Conservation (phyloP, 305 asterid species). For the Fraxinus baroniana region DNA sequence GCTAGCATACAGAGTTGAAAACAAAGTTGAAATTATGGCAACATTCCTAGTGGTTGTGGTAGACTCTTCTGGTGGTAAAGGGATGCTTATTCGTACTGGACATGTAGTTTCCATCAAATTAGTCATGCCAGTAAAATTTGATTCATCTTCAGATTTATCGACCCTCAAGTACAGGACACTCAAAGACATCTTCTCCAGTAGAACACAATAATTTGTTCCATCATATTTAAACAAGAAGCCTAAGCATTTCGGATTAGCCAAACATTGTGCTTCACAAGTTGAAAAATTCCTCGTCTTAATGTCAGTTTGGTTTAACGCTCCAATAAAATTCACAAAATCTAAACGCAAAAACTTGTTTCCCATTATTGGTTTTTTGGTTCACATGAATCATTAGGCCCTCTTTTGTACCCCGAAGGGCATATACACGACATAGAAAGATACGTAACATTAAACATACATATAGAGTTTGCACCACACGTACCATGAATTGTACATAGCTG, state of each 20-base stretch:
- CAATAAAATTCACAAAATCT: conserved; percentile 66
- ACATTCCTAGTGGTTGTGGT: conserved; percentile 58
- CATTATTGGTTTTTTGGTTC: conserved; percentile 35
- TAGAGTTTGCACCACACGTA: conserved; percentile 61
- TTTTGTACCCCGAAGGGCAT: conserved; percentile 73
- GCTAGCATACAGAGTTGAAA: conserved; percentile 23
- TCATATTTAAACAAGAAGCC: conserved; percentile 71
- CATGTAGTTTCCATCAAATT: conserved; percentile 59
- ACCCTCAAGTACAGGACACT: conserved; percentile 70
- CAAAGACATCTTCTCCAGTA: conserved; percentile 48
- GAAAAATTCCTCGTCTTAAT: conserved; percentile 37
- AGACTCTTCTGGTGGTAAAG: conserved; percentile 63
- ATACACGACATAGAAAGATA: conserved; percentile 49
- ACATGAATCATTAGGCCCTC: conserved; percentile 34
- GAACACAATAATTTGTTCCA: conserved; percentile 58
- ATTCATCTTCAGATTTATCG: conserved; percentile 35
- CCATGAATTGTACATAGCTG: conserved; percentile 61
- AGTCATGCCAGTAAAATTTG: conserved; percentile 64
- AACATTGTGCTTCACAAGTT: conserved; percentile 46
- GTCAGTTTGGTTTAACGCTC: conserved; percentile 32
- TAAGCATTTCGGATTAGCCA: conserved; percentile 34
- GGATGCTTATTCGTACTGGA: conserved; percentile 65
- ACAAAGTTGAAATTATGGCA: conserved; percentile 49
- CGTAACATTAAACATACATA: conserved; percentile 56
- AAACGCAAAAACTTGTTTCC: conserved; percentile 45